A percentile compares a stretch with the other conserved stretches of the same genome.
Evolutionary conservation across 1,284 basidiomycete genomes (phyloP).

Genomic region (Ceratobasidium sp.): DNA sequence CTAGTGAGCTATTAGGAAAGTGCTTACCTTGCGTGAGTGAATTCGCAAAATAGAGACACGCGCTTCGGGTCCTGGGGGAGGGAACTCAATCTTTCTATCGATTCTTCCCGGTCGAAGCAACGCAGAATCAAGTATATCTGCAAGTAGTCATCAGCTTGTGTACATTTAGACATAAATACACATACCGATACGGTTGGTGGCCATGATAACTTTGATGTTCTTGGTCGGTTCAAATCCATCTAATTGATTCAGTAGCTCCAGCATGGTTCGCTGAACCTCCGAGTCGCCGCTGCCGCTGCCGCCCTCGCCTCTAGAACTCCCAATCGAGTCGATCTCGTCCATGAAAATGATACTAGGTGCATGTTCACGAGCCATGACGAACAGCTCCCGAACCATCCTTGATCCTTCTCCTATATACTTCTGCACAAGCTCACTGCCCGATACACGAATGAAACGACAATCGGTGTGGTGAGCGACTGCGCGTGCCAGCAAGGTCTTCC

Average conservation of each 20-base stretch:
- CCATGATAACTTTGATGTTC: constrained; percentile 89
- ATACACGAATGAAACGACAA: constrained; percentile 97
- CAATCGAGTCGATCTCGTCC: constrained; percentile 99
- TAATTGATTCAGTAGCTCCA: constrained; percentile 95
- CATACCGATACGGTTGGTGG: constrained; percentile 65
- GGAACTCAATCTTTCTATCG: constrained; percentile 99
- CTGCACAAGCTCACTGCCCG: constrained; percentile 94
- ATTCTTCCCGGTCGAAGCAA: constrained; percentile 95
- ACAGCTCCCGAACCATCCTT: constrained; percentile 95
- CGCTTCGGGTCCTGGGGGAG: constrained; percentile 96
- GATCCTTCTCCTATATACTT: constrained; percentile 99
- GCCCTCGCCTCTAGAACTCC: constrained; percentile 89
- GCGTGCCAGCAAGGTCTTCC: constrained; percentile 91
- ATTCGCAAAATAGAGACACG: constrained; percentile 96
- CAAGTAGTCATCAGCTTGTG: constrained; percentile 1
- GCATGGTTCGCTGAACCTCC: constrained; percentile 97
- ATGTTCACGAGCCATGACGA: constrained; percentile 98
- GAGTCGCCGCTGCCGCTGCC: constrained; percentile 91
- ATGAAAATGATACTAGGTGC: constrained; percentile 99
- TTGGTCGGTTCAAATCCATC: constrained; percentile 98
- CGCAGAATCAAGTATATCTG: constrained; percentile 95
- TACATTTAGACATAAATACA: background rate
- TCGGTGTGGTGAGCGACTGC: constrained; percentile 98
- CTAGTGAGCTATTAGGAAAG: background rate
- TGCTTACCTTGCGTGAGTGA: constrained; percentile 87